Evolutionary conservation across 176 grass and related monocot species (phyloP).

Genomic region (Ampelocalamus luodianensis): DNA sequence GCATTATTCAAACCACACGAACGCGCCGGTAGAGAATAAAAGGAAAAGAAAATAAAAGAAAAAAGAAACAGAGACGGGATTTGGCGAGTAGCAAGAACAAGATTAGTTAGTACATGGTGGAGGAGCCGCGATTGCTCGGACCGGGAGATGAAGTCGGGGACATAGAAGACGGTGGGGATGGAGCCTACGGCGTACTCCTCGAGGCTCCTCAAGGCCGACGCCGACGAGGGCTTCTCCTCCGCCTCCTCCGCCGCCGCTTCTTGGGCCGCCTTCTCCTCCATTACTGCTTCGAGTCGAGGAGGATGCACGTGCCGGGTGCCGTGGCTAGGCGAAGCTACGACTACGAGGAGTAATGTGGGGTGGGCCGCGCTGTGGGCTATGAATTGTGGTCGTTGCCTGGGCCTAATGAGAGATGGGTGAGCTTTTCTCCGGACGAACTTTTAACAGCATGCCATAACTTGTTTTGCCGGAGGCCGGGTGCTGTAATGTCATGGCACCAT

Average conservation of each 20-base stretch:
- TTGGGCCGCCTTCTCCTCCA: slow-evolving; percentile 17
- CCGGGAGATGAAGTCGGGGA: slow-evolving; percentile 75
- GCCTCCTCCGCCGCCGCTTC: slow-evolving; percentile 17
- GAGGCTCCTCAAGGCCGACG: slow-evolving; percentile 25
- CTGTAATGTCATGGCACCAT: too few relatives aligned
- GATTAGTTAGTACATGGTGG: slow-evolving; percentile 56
- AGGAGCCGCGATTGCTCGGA: slow-evolving; percentile 76
- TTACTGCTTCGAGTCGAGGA: slow-evolving; percentile 3
- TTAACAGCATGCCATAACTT: background rate
- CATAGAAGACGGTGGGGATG: slow-evolving; percentile 64
- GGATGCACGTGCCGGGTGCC: background rate
- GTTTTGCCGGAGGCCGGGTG: too few relatives aligned
- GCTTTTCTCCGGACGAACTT: background rate
- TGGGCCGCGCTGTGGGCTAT: too few relatives aligned
- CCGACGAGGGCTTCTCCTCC: slow-evolving; percentile 1
- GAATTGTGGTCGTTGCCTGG: background rate
- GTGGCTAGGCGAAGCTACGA: background rate
- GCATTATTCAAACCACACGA: background rate
- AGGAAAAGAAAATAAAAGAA: background rate
- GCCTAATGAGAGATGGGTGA: background rate
- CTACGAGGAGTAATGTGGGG: too few relatives aligned
- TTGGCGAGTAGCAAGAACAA: background rate
- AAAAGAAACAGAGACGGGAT: background rate
- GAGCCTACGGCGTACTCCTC: slow-evolving; percentile 46
- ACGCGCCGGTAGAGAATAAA: background rate